phyloP scores from a whole-genome alignment of 768 basidiomycete genomes.

The Psilocybe subaeruginosa region DNA sequence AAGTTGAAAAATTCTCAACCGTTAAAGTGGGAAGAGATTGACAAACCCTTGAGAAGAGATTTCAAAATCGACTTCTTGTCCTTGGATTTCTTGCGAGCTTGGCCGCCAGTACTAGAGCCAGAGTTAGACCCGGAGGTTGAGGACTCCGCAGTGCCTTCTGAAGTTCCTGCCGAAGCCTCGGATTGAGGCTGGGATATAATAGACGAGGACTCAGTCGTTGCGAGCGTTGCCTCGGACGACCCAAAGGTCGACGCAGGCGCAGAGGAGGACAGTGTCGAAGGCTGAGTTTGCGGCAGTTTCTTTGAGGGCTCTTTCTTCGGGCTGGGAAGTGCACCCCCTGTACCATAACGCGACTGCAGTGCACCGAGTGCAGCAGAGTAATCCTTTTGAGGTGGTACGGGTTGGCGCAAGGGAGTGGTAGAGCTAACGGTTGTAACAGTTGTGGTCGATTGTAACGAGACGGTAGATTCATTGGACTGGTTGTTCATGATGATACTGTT shows the following conservation, averaged over 20 bases:
- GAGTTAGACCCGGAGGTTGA: slow-evolving; percentile 4
- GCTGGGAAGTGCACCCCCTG: slow-evolving; percentile 26
- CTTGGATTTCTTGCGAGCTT: slow-evolving; percentile 12
- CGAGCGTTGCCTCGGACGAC: neutral
- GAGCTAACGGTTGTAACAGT: slow-evolving; percentile 30
- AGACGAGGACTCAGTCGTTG: neutral
- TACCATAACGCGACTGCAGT: slow-evolving; percentile 40
- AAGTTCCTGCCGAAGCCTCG: neutral
- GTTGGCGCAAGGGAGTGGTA: slow-evolving; percentile 16
- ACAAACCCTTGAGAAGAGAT: slow-evolving; percentile 26
- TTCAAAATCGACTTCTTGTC: slow-evolving; percentile 19
- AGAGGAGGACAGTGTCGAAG: neutral
- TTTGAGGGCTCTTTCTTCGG: slow-evolving; percentile 31
- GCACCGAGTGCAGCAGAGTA: slow-evolving; percentile 38
- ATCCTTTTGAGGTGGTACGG: slow-evolving; percentile 32
- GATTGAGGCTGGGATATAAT: neutral
- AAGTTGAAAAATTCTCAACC: neutral
- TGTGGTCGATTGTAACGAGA: slow-evolving; percentile 27
- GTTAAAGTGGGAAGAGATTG: neutral
- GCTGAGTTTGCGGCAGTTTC: slow-evolving; percentile 21
- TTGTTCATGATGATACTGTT: slow-evolving; percentile 7
- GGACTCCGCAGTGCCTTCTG: neutral
- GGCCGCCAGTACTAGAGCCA: neutral
- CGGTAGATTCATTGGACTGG: slow-evolving; percentile 19
- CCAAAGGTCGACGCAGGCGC: neutral